Percentiles rank a stretch among this genome's conserved stretches.
Evolutionary conservation across 2,329 filamentous ascomycete species (phyloP).

Genomic region (Rhynchosporium secalis): DNA sequence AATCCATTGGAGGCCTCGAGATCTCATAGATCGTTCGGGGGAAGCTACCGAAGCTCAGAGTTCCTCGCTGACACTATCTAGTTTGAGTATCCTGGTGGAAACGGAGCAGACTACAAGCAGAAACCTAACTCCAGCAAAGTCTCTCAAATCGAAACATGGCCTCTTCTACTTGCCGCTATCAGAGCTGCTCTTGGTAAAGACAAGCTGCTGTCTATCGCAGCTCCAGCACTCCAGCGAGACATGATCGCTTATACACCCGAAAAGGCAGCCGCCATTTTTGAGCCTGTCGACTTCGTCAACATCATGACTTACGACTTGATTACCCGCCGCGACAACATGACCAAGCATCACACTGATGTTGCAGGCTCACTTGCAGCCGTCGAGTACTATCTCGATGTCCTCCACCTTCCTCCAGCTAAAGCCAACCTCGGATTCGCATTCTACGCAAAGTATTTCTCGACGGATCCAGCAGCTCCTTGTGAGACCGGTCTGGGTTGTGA

Average conservation of each 20-base stretch:
- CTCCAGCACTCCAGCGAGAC: slow-evolving; percentile 62
- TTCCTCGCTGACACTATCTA: background rate
- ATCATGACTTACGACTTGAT: slow-evolving; percentile 71
- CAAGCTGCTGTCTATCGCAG: slow-evolving; percentile 66
- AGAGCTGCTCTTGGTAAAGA: slow-evolving; percentile 55
- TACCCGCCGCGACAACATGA: slow-evolving; percentile 65
- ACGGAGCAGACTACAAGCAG: slow-evolving; percentile 68
- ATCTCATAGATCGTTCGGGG: background rate
- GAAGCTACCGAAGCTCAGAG: background rate
- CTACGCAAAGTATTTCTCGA: slow-evolving; percentile 65
- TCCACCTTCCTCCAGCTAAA: slow-evolving; percentile 47
- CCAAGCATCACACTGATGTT: slow-evolving; percentile 64
- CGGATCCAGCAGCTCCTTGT: slow-evolving; percentile 44
- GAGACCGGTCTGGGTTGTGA: slow-evolving; percentile 53
- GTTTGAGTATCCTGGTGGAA: slow-evolving; percentile 48
- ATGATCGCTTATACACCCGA: slow-evolving; percentile 66
- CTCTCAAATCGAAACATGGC: slow-evolving; percentile 64
- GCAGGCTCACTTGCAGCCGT: slow-evolving; percentile 54
- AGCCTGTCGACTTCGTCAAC: slow-evolving; percentile 66
- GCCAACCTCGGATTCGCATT: slow-evolving; percentile 66
- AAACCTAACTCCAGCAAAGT: slow-evolving; percentile 60
- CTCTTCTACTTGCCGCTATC: slow-evolving; percentile 58
- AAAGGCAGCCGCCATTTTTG: slow-evolving; percentile 58
- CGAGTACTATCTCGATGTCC: slow-evolving; percentile 57
- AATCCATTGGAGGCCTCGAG: background rate